phyloP scores from a whole-genome alignment of 1,139 yeast genomes.

The Oligophagozyma castellii region DNA sequence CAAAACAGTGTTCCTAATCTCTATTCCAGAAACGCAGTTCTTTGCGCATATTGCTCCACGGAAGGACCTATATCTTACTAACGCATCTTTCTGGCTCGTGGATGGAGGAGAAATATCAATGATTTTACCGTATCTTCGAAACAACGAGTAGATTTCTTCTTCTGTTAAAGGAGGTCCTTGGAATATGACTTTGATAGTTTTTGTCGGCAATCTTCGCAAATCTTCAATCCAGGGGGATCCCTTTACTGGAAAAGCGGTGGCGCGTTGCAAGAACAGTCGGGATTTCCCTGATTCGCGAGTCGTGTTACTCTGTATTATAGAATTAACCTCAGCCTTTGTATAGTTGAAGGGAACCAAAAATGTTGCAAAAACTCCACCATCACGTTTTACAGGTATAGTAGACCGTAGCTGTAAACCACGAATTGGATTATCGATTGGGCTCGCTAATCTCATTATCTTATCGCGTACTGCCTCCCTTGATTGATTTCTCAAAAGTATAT shows the following conservation, averaged over 20 bases:
- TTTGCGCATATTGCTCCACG: conserved; percentile 77
- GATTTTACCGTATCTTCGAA: conserved; percentile 80
- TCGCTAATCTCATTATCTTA: conserved; percentile 27
- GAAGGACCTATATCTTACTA: conserved; percentile 38
- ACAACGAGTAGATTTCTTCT: conserved; percentile 68
- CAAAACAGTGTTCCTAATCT: conserved; percentile 43
- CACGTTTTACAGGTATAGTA: conserved; percentile 59
- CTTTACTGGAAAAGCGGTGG: conserved; percentile 56
- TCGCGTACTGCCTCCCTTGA: conserved; percentile 26
- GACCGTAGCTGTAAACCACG: conserved; percentile 31
- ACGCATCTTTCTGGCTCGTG: conserved; percentile 33
- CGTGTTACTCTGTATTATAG: conserved; percentile 38
- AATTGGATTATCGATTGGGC: conserved; percentile 31
- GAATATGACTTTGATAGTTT: conserved; percentile 47
- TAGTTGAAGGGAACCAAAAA: conserved; percentile 44
- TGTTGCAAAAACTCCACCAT: conserved; percentile 89
- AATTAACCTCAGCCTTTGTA: conserved; percentile 37
- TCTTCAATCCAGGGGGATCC: conserved; percentile 98
- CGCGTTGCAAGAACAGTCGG: conserved; percentile 26
- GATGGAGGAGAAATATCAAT: conserved; percentile 55
- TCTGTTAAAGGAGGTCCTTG: conserved; percentile 68
- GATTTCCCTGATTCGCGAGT: conserved; percentile 22
- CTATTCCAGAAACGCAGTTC: conserved; percentile 77
- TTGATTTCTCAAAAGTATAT: conserved; percentile 22
- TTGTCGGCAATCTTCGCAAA: conserved; percentile 59